These are phyloP conservation scores for Fusarium armeniacum DNA, from an alignment of 2,329 filamentous ascomycete species.

Conservation along the genomic window DNA sequence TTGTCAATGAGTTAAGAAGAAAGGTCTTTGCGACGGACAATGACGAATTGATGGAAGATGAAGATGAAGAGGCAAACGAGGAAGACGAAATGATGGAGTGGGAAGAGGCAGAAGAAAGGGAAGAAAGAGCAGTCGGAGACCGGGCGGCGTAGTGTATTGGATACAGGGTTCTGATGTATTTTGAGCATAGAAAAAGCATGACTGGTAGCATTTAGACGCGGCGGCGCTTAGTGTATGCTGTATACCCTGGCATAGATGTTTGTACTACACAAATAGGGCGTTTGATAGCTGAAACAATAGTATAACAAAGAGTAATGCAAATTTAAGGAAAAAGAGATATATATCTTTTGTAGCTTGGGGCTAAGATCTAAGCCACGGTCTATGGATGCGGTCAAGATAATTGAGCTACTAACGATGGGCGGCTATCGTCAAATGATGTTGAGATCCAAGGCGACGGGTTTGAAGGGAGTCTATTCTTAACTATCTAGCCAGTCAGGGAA, in stretches of 20 bases:
- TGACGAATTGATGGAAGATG: slow-evolving; percentile 2
- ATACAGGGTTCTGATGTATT: slow-evolving; percentile 6
- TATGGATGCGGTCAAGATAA: slow-evolving; percentile 6
- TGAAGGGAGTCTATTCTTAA: slow-evolving; percentile 37
- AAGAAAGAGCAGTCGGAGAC: background rate
- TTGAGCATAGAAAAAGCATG: slow-evolving; percentile 16
- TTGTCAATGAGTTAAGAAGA: slow-evolving; percentile 13
- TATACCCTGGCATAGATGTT: slow-evolving; percentile 23
- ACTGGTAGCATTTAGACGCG: slow-evolving; percentile 37
- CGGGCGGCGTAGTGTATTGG: slow-evolving; percentile 9
- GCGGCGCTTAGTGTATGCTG: slow-evolving; percentile 33
- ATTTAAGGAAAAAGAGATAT: slow-evolving; percentile 18
- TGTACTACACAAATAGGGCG: slow-evolving; percentile 30
- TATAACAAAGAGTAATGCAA: slow-evolving; percentile 30
- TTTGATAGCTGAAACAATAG: slow-evolving; percentile 20
- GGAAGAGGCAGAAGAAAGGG: background rate
- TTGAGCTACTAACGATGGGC: slow-evolving; percentile 14
- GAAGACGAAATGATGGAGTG: background rate
- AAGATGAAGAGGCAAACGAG: background rate
- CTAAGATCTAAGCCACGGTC: slow-evolving; percentile 30
- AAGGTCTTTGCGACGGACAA: background rate
- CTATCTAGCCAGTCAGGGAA: slow-evolving; percentile 13
- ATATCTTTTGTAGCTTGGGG: slow-evolving; percentile 30
- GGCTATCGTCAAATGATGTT: slow-evolving; percentile 28
- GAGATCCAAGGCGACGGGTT: slow-evolving; percentile 23